Percentiles rank a stretch among this genome's conserved stretches.
Conservation (phyloP, 129 eudicot species). For the Pseudognaphalium luteoalbum region DNA sequence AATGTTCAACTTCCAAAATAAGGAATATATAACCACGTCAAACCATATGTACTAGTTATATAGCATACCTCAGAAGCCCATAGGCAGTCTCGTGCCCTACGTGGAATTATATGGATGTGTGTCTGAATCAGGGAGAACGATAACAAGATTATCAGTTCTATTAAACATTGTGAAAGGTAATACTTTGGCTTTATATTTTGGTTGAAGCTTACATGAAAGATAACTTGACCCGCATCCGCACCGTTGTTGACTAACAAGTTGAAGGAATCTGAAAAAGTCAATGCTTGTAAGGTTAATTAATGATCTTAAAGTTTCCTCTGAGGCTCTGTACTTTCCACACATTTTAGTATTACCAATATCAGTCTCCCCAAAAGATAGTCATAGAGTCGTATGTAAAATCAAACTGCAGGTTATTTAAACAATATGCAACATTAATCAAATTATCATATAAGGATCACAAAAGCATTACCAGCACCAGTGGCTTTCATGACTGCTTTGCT, state of each 20-base stretch:
- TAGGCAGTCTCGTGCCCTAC: conserved; percentile 80
- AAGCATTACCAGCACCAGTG: conserved; percentile 64
- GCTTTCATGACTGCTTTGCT: conserved; percentile 96
- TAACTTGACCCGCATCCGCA: conserved; percentile 89
- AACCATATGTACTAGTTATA: background rate
- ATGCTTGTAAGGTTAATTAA: background rate
- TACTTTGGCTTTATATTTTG: background rate
- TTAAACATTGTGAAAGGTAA: background rate
- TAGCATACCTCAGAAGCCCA: conserved; percentile 93
- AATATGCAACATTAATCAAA: background rate
- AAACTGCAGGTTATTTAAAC: background rate
- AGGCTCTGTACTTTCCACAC: background rate
- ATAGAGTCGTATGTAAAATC: background rate
- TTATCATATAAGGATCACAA: conserved; percentile 3
- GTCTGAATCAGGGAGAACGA: conserved; percentile 54
- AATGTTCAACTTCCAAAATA: background rate
- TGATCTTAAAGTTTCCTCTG: background rate
- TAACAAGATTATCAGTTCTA: conserved; percentile 15
- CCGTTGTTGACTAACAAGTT: conserved; percentile 95
- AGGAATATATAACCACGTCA: background rate
- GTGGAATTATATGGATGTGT: conserved; percentile 91
- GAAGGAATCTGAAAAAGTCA: conserved; percentile 68
- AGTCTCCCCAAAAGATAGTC: background rate
- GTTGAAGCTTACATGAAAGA: conserved; percentile 73
- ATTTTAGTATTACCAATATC: background rate